phyloP scores from a whole-genome alignment of 140 eudicot genomes.

The Ambrosia hybrid region DNA sequence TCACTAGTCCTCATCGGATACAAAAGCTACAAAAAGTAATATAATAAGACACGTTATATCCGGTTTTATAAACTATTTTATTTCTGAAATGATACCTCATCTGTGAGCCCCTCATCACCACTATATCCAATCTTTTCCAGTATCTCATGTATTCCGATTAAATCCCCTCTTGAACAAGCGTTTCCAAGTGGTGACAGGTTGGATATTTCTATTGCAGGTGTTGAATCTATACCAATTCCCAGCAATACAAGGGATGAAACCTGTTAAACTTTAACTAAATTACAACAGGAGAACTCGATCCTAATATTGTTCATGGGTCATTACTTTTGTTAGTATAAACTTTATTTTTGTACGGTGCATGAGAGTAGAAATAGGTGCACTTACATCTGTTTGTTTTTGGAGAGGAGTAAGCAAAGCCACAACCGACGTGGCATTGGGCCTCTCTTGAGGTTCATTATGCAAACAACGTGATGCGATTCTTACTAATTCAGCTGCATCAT shows the following conservation, averaged over 20 bases:
- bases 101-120: conserved; percentile 60
- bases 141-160: conserved; percentile 67
- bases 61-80: not conserved
- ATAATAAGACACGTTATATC: not conserved
- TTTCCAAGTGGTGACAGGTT: conserved; percentile 65
- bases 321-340: no score
- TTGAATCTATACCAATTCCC: no score
- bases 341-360: no score
- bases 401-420: conserved; percentile 65
- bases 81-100: conserved; percentile 47
- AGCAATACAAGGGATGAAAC: not conserved
- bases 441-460: conserved; percentile 73
- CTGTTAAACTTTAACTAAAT: no score
- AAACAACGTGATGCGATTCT: conserved; percentile 71
- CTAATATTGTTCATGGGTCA: no score
- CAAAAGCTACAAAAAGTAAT: conserved; percentile 45
- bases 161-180: conserved; percentile 71
- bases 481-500: conserved; percentile 71
- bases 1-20: conserved; percentile 75
- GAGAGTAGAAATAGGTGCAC: not conserved
- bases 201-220: not conserved
- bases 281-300: no score
- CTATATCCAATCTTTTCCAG: conserved; percentile 57
- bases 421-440: conserved; percentile 68
- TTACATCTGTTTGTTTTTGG: conserved; percentile 43